phyloP scores from a whole-genome alignment of 495 filamentous ascomycete genomes.

The Stereocaulon alpinum region DNA sequence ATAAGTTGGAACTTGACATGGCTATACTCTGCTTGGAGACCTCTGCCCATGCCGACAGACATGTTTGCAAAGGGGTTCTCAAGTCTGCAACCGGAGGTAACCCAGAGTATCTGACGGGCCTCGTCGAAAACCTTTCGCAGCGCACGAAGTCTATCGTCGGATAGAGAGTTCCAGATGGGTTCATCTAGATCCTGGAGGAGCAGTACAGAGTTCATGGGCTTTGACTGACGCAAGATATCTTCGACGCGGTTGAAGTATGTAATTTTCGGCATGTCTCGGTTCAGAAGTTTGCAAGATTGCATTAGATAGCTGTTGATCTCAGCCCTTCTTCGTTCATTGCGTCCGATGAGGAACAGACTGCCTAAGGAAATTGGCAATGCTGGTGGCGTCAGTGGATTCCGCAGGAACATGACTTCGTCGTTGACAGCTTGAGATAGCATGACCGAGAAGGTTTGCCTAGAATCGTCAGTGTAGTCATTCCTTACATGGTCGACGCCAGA shows the following conservation, averaged over 20 bases:
- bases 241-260: no score
- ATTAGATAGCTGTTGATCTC: no score
- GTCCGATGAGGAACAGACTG: no score
- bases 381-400: no score
- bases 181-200: neutral
- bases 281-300: no score
- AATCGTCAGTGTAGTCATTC: conserved; percentile 9
- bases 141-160: neutral
- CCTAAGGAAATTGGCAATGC: no score
- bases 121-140: neutral
- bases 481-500: conserved; percentile 10
- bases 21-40: neutral
- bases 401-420: no score
- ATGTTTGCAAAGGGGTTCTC: neutral
- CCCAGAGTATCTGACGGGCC: neutral
- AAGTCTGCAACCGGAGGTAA: neutral
- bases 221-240: no score
- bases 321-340: no score
- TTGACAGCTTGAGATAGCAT: conserved; percentile 9
- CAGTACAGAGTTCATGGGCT: neutral
- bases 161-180: neutral
- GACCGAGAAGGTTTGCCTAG: conserved; percentile 1
- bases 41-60: neutral
- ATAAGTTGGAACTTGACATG: neutral
- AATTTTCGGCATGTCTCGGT: no score